Conservation (phyloP, 768 basidiomycete species). For the Cystofilobasidium bisporidii region DNA sequence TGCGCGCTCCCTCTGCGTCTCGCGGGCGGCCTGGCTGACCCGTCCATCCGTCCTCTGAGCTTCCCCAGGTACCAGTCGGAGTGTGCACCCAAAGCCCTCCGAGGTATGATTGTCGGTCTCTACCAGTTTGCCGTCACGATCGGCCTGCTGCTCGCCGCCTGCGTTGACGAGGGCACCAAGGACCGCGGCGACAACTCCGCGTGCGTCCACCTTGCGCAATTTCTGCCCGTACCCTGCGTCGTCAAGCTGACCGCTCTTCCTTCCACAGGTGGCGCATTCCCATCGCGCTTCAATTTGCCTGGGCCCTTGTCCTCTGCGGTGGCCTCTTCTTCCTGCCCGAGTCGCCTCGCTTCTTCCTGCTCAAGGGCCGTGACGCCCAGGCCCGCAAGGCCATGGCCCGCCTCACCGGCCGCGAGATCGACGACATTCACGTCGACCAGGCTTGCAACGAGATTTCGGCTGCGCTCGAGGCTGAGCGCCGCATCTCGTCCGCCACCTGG, state of each 20-base stretch:
- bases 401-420: conserved; percentile 29
- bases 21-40: too few relatives aligned
- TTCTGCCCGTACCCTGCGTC: neutral
- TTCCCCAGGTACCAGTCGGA: conserved; percentile 36
- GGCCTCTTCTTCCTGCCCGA: conserved; percentile 42
- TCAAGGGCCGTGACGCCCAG: conserved; percentile 31
- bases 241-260: neutral
- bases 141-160: conserved; percentile 40
- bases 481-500: conserved; percentile 45
- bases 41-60: too few relatives aligned
- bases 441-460: conserved; percentile 33
- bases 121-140: conserved; percentile 40
- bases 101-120: conserved; percentile 41
- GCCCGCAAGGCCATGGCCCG: too few relatives aligned
- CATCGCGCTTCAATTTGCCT: conserved; percentile 35
- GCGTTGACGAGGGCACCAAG: conserved; percentile 40
- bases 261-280: conserved; percentile 37
- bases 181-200: conserved; percentile 33
- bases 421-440: conserved; percentile 42
- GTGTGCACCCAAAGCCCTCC: conserved; percentile 40
- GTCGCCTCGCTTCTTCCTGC: conserved; percentile 42
- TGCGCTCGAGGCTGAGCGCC: conserved; percentile 21
- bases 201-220: neutral
- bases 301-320: conserved; percentile 33
- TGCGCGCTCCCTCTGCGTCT: too few relatives aligned